phyloP scores from a whole-genome alignment of 2,329 filamentous ascomycete genomes.

The Mycosphaerelloides madeirae region DNA sequence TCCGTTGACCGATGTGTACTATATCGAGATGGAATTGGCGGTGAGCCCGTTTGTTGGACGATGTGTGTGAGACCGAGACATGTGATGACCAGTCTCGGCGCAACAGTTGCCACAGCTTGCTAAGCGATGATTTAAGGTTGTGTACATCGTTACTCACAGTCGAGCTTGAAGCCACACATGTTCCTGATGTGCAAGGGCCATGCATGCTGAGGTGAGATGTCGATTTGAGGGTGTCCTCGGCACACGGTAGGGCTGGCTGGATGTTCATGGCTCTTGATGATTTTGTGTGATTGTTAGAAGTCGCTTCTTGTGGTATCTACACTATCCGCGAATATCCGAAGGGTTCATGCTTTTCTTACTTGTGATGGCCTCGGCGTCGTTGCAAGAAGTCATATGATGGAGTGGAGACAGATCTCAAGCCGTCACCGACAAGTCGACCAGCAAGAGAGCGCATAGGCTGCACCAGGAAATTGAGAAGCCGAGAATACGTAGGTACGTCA shows the following conservation, averaged over 20 bases:
- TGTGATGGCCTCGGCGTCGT: too few species aligned
- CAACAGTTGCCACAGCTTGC: not conserved
- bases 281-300: too few species aligned
- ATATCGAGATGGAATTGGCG: not conserved
- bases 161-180: not conserved
- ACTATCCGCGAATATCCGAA: too few species aligned
- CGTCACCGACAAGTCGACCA: too few species aligned
- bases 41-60: not conserved
- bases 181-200: not conserved
- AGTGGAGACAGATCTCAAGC: not conserved
- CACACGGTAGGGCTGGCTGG: not conserved
- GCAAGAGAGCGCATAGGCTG: too few species aligned
- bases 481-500: too few species aligned
- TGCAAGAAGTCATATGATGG: too few species aligned
- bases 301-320: too few species aligned
- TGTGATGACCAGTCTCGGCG: not conserved
- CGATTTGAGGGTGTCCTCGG: slow-evolving; percentile 5
- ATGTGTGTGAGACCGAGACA: not conserved
- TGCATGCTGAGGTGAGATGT: not conserved
- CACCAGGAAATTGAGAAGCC: too few species aligned
- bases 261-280: slow-evolving; percentile 1
- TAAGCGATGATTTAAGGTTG: not conserved
- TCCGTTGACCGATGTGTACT: not conserved
- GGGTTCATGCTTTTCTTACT: too few species aligned
- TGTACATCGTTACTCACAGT: too few species aligned